Evolutionary conservation across 768 basidiomycete species (phyloP).

Genomic region (Leccinellum albellum): DNA sequence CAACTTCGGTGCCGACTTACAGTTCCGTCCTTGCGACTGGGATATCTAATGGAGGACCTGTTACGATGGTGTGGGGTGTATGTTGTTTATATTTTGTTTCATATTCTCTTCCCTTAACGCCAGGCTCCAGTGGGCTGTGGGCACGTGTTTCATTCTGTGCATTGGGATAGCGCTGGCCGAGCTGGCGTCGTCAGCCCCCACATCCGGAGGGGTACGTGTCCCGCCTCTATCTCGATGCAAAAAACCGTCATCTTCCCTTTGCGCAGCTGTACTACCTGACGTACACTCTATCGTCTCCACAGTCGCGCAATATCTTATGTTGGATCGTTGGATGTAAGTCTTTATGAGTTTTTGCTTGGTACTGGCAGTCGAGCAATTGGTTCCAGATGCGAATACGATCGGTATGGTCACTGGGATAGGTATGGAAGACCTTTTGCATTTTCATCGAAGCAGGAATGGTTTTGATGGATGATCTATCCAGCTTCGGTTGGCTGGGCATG

Average conservation of each 20-base stretch:
- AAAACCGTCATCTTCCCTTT: neutral
- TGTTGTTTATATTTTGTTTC: conserved; percentile 2
- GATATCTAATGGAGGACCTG: conserved; percentile 45
- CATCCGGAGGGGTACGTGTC: conserved; percentile 33
- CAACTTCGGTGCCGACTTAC: neutral
- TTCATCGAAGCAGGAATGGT: neutral
- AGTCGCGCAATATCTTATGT: conserved; percentile 55
- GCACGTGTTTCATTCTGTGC: conserved; percentile 32
- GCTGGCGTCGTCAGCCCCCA: conserved; percentile 36
- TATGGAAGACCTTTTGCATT: neutral
- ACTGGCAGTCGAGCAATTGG: neutral
- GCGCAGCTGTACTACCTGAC: conserved; percentile 62
- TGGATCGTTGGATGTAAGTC: conserved; percentile 65
- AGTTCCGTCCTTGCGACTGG: conserved; percentile 43
- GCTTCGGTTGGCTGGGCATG: conserved; percentile 62
- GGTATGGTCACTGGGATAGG: conserved; percentile 41
- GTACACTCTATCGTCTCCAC: conserved; percentile 47
- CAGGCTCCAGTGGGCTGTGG: conserved; percentile 36
- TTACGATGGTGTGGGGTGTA: conserved; percentile 43
- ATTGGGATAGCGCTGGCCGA: conserved; percentile 38
- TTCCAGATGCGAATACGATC: conserved; percentile 46
- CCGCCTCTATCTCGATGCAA: neutral
- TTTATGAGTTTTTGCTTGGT: neutral
- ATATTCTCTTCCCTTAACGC: neutral
- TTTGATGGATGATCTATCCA: conserved; percentile 43